phyloP scores from a whole-genome alignment of 768 basidiomycete species.

The Kwoniella mangroviensis region DNA sequence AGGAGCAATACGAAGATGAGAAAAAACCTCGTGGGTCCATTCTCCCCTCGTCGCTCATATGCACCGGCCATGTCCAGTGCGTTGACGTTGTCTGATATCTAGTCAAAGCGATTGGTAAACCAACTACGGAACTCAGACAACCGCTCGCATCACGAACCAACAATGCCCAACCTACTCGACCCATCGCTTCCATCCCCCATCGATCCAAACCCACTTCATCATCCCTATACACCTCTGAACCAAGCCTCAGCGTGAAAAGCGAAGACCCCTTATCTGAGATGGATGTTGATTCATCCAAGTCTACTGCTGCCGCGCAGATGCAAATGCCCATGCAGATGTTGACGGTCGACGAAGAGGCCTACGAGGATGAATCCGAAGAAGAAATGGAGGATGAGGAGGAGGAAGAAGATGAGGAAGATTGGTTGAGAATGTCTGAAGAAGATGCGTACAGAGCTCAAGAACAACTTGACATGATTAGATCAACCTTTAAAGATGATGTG shows the following conservation, averaged over 20 bases:
- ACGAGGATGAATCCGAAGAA: slow-evolving; percentile 51
- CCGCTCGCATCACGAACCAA: slow-evolving; percentile 40
- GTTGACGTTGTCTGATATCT: not conserved
- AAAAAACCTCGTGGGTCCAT: slow-evolving; percentile 40
- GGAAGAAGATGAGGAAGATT: slow-evolving; percentile 59
- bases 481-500: slow-evolving; percentile 70
- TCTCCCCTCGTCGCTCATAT: not conserved
- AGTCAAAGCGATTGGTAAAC: slow-evolving; percentile 12
- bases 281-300: slow-evolving; percentile 58
- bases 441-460: slow-evolving; percentile 51
- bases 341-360: slow-evolving; percentile 59
- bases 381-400: slow-evolving; percentile 48
- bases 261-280: slow-evolving; percentile 48
- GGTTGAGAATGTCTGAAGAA: slow-evolving; percentile 57
- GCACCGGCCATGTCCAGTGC: not conserved
- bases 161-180: slow-evolving; percentile 37
- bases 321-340: slow-evolving; percentile 61
- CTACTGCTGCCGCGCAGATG: slow-evolving; percentile 61
- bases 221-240: slow-evolving; percentile 27
- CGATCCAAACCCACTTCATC: slow-evolving; percentile 36
- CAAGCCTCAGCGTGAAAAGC: slow-evolving; percentile 24
- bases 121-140: slow-evolving; percentile 35
- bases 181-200: slow-evolving; percentile 47
- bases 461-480: slow-evolving; percentile 70
- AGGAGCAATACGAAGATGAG: slow-evolving; percentile 42